A percentile compares a stretch with the other conserved stretches of the same genome.
Conservation (phyloP, 257 asterid genomes). For the Salvia rosmarinus region DNA sequence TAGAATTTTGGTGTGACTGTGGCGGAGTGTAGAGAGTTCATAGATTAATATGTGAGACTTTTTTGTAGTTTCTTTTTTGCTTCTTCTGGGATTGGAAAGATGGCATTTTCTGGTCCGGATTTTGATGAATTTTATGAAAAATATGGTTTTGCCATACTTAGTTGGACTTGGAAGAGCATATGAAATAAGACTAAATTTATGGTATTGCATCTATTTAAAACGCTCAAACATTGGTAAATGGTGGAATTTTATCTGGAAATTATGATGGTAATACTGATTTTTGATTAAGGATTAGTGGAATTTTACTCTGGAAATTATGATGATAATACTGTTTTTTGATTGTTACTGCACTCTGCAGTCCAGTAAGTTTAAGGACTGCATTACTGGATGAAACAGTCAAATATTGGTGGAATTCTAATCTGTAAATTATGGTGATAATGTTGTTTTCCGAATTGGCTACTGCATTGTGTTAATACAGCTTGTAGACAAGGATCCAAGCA, state of each 20-base stretch:
- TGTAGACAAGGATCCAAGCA: slow-evolving; percentile 69
- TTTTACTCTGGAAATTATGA: background rate
- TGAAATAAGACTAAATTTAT: background rate
- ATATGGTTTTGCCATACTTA: background rate
- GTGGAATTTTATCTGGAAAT: background rate
- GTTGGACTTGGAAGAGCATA: background rate
- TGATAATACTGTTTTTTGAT: background rate
- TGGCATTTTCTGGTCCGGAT: background rate
- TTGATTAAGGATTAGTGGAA: too few species aligned
- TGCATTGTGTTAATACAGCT: slow-evolving; percentile 37
- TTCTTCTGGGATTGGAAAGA: background rate
- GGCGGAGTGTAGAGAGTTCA: background rate
- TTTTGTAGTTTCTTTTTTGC: background rate
- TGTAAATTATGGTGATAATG: background rate
- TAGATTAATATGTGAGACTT: background rate
- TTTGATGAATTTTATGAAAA: background rate
- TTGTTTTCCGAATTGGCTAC: background rate
- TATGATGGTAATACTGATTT: too few species aligned
- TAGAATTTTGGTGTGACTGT: background rate
- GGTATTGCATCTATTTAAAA: background rate
- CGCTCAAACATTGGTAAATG: too few species aligned
- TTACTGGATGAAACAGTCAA: too few species aligned
- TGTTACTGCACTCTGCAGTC: too few species aligned
- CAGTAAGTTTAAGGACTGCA: too few species aligned
- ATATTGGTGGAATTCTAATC: background rate